These are phyloP conservation scores for Telfairia occidentalis DNA, from an alignment of 331 rosid species.

Conservation along the genomic window DNA sequence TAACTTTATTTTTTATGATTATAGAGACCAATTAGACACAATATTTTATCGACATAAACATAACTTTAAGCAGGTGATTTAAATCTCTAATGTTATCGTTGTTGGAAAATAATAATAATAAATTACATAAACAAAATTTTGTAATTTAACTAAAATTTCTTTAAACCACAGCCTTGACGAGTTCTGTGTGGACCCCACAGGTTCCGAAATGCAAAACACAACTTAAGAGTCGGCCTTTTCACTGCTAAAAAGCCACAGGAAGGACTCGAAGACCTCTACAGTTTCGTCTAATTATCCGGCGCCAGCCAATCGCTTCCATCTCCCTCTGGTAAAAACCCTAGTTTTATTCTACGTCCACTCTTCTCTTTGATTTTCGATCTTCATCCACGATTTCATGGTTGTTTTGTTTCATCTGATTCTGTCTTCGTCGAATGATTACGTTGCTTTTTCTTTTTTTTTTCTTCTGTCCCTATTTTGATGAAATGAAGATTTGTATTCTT, in stretches of 20 bases:
- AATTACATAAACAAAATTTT: too few species aligned
- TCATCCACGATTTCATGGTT: background rate
- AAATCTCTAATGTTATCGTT: too few species aligned
- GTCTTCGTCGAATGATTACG: background rate
- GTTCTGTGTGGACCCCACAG: background rate
- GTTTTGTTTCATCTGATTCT: background rate
- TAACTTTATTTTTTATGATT: too few species aligned
- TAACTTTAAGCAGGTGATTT: too few species aligned
- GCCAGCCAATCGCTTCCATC: background rate
- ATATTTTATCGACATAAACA: too few species aligned
- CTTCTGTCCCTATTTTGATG: too few species aligned
- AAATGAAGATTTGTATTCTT: background rate
- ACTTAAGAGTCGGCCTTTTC: background rate
- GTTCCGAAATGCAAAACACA: background rate
- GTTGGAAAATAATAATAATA: too few species aligned
- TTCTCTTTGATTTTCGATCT: background rate
- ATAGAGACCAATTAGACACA: too few species aligned
- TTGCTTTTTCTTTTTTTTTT: background rate
- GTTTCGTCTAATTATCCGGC: background rate
- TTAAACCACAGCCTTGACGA: background rate
- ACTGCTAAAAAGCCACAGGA: background rate
- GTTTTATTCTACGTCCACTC: background rate
- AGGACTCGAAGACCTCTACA: background rate
- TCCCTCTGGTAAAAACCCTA: constrained; percentile 2
- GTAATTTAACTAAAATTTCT: too few species aligned